Conservation (phyloP, 225 moss, liverwort and hornwort species). For the Antitrichia curtipendula region DNA sequence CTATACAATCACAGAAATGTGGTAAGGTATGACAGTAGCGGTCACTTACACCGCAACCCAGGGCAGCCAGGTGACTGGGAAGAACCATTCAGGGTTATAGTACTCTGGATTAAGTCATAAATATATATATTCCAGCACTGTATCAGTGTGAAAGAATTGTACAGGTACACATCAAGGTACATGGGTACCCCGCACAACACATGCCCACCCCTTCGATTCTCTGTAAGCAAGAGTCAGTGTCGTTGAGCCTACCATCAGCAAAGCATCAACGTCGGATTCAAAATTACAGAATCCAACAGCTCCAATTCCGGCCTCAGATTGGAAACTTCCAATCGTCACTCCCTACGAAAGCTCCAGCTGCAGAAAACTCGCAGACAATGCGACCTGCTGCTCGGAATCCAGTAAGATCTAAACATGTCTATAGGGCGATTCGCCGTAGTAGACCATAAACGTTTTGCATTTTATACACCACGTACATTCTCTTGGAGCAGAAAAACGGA, state of each 20-base stretch:
- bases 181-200: background rate
- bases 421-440: too few species aligned
- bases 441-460: background rate
- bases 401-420: background rate
- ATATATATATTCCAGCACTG: background rate
- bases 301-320: background rate
- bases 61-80: background rate
- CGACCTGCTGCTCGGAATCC: background rate
- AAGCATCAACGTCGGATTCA: background rate
- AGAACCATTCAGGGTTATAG: too few species aligned
- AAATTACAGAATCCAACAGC: background rate
- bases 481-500: background rate
- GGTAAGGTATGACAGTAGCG: background rate
- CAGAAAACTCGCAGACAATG: background rate
- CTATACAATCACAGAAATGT: too few species aligned
- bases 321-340: background rate
- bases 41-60: background rate
- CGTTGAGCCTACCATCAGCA: slow-evolving; percentile 2
- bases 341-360: background rate
- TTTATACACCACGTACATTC: background rate
- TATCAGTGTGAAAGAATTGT: background rate
- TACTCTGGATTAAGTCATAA: background rate
- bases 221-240: background rate
- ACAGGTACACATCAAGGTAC: background rate
- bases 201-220: background rate